Evolutionary conservation across 176 grass and related monocot genomes (phyloP), one percentile per base, ranked within the genome.

Genomic region (Stipa capillata): DNA sequence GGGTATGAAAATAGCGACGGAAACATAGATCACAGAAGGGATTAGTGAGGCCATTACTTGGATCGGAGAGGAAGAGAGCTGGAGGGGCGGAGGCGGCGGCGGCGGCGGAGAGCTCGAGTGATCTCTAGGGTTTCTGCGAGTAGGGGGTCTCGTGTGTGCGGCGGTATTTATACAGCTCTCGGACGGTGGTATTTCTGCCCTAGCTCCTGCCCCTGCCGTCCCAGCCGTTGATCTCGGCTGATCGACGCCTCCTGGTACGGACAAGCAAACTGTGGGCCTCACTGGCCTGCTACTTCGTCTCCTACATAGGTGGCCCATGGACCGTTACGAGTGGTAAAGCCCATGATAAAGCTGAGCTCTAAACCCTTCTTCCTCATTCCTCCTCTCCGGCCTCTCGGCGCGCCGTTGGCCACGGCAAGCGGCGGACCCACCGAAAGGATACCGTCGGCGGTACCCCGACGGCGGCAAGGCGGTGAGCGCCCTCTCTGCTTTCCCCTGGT

Each of bases 41-140:
- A n/a, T n/a, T n/a, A n/a, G n/a, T n/a, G 39, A n/a, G n/a, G n/a
- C 0, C 51, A 6, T 79, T 84, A 88, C 86, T 48, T 84, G 86
- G 76, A 79, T 80, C 60, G 39, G 43, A 31, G 76, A 60, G n/a
- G 39, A 23, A 51, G 60, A 73, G 24, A 68, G 24, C 77, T 16
- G 33, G 64, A 40, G 48, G 32, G 16, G 50, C 36, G 48, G n/a
- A n/a, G 18, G 8, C n/a, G 5, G 57, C 34, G 24, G 79, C 43
- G 85, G 85, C 86, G 86, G 81, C 59, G 50, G 32, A 4, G 73
- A 1, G 78, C 14, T 61, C 20, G 59, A 23, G 42, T 18, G 47
- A 44, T 55, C 25, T 54, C 48, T 84, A 82, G 56, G 83, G 82
- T 65, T 89, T 72, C 56, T 49, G 64, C 65, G 39, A 18, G 39